Conservation (phyloP, 176 grass and related monocot genomes). For the Juncus effusus region DNA sequence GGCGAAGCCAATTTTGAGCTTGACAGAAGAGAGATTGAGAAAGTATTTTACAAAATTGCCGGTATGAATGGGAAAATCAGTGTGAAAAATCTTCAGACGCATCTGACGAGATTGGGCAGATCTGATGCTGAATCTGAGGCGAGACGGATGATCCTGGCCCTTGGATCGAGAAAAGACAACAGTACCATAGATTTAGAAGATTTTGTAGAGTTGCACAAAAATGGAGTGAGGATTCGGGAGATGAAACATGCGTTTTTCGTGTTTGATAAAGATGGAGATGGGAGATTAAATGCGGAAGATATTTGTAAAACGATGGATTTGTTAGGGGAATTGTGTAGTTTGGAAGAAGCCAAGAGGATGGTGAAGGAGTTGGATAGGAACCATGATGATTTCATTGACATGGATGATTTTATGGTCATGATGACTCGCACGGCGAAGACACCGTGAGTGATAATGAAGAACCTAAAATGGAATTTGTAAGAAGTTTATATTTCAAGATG, state of each 20-base stretch:
- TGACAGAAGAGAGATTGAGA: conserved; percentile 51
- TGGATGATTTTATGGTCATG: conserved; percentile 83
- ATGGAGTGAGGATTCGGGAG: conserved; percentile 48
- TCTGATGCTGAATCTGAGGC: conserved; percentile 47
- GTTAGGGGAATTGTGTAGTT: conserved; percentile 35
- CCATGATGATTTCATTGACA: conserved; percentile 47
- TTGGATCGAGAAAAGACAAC: conserved; percentile 49
- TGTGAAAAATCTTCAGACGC: conserved; percentile 18
- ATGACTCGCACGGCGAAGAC: conserved; percentile 66
- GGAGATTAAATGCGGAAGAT: conserved; percentile 57
- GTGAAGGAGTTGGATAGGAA: conserved; percentile 49
- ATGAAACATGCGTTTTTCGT: conserved; percentile 58
- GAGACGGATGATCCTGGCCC: conserved; percentile 37
- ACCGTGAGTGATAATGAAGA: conserved; percentile 21
- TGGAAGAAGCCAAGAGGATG: conserved; percentile 56
- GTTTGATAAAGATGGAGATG: conserved; percentile 52
- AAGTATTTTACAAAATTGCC: conserved; percentile 51
- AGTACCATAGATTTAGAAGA: conserved; percentile 46
- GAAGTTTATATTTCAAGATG: too few relatives aligned
- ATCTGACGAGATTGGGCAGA: conserved; percentile 44
- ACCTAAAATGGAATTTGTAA: neutral
- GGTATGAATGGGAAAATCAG: conserved; percentile 26
- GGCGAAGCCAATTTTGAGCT: conserved; percentile 32
- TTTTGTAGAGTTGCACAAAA: conserved; percentile 66
- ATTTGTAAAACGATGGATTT: conserved; percentile 37